A percentile compares a stretch with the other conserved stretches of the same genome.
Evolutionary conservation across 257 asterid species (phyloP).

Genomic region (Nicotiana noctiflora): DNA sequence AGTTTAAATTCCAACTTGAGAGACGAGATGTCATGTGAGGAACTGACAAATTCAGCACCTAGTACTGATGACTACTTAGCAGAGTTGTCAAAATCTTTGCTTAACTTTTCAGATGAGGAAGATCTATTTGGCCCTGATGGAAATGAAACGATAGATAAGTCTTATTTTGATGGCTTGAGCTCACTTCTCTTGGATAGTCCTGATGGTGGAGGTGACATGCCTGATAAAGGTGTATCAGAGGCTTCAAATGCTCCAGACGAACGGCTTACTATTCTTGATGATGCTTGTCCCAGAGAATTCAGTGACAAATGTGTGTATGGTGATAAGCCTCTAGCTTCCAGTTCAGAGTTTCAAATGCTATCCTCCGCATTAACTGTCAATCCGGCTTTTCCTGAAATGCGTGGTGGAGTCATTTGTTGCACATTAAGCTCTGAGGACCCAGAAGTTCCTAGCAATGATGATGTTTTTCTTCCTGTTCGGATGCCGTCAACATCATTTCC

Average conservation of each 20-base stretch:
- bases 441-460: slow-evolving; percentile 75
- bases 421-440: slow-evolving; percentile 58
- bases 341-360: slow-evolving; percentile 27
- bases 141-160: slow-evolving; percentile 33
- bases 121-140: slow-evolving; percentile 34
- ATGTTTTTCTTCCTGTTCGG: slow-evolving; percentile 69
- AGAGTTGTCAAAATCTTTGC: slow-evolving; percentile 27
- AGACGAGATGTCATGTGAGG: slow-evolving; percentile 11
- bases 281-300: slow-evolving; percentile 11
- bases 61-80: slow-evolving; percentile 41
- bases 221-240: slow-evolving; percentile 20
- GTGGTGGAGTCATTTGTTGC: slow-evolving; percentile 69
- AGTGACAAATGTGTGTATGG: slow-evolving; percentile 14
- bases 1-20: slow-evolving; percentile 19
- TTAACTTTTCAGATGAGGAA: slow-evolving; percentile 42
- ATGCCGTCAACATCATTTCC: slow-evolving; percentile 39
- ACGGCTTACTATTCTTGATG: slow-evolving; percentile 15
- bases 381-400: slow-evolving; percentile 44
- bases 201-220: slow-evolving; percentile 18
- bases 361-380: slow-evolving; percentile 29
- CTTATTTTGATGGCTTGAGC: slow-evolving; percentile 42
- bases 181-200: slow-evolving; percentile 59
- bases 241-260: slow-evolving; percentile 22
- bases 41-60: slow-evolving; percentile 22
- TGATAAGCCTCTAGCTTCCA: slow-evolving; percentile 13